These are phyloP conservation scores for Blepharisma undulans DNA, from an alignment of 169 alveolate genomes.

Conservation along the genomic window DNA sequence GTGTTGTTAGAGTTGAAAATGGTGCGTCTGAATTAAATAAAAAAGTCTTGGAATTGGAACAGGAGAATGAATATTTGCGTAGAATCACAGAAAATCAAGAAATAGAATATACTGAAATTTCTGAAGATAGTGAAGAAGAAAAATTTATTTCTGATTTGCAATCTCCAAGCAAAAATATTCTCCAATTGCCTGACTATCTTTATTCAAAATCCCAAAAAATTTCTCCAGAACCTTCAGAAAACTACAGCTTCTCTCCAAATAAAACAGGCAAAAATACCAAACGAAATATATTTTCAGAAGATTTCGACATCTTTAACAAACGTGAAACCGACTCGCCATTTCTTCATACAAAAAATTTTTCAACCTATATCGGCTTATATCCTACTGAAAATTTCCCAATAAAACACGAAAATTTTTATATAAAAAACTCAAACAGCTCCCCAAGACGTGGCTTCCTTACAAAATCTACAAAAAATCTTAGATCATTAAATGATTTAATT, in stretches of 20 bases:
- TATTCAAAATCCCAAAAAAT: neutral
- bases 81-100: constrained; percentile 38
- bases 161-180: neutral
- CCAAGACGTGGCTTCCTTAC: neutral
- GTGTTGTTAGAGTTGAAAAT: constrained; percentile 34
- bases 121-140: constrained; percentile 46
- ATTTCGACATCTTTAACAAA: neutral
- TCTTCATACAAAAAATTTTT: neutral
- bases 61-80: constrained; percentile 67
- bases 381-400: neutral
- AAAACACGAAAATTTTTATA: neutral
- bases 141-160: neutral
- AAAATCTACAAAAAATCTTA: neutral
- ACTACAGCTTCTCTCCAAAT: neutral
- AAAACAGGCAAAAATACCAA: neutral
- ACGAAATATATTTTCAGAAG: neutral
- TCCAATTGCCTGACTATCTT: neutral
- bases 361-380: neutral
- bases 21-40: constrained; percentile 45
- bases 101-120: constrained; percentile 57
- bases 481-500: neutral
- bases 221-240: neutral
- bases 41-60: constrained; percentile 50
- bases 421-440: neutral
- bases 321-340: neutral